Evolutionary conservation across 2,329 filamentous ascomycete genomes (phyloP).

Genomic region (Colletotrichum tofieldiae): DNA sequence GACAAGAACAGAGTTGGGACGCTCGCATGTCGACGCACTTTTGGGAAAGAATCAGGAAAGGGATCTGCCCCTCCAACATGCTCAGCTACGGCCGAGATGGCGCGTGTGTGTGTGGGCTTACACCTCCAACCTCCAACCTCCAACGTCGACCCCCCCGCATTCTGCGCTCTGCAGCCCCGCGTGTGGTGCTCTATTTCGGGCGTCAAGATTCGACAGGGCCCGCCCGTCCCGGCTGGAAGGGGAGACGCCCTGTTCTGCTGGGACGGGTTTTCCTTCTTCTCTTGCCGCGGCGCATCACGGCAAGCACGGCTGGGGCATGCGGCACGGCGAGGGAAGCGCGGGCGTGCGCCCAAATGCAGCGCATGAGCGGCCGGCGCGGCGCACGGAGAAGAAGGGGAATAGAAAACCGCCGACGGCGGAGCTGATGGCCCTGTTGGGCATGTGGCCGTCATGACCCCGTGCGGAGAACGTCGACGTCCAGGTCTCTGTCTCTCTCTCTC

Average conservation of each 20-base stretch:
- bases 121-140: neutral
- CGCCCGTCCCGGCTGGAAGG: neutral
- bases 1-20: constrained; percentile 19
- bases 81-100: neutral
- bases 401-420: neutral
- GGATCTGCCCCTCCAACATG: constrained; percentile 14
- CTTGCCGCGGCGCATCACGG: no score
- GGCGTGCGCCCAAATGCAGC: no score
- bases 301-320: no score
- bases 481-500: neutral
- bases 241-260: neutral
- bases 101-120: neutral
- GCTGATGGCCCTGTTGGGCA: neutral
- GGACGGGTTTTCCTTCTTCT: no score
- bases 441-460: neutral
- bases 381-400: no score
- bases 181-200: constrained; percentile 1
- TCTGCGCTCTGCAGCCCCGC: neutral
- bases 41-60: constrained; percentile 7
- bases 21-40: constrained; percentile 15
- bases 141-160: neutral
- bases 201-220: neutral
- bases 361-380: no score
- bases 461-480: neutral
- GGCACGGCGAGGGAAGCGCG: no score